Base-by-base conservation (phyloP, 768 basidiomycete genomes). In the Termitomyces sp. region DNA sequence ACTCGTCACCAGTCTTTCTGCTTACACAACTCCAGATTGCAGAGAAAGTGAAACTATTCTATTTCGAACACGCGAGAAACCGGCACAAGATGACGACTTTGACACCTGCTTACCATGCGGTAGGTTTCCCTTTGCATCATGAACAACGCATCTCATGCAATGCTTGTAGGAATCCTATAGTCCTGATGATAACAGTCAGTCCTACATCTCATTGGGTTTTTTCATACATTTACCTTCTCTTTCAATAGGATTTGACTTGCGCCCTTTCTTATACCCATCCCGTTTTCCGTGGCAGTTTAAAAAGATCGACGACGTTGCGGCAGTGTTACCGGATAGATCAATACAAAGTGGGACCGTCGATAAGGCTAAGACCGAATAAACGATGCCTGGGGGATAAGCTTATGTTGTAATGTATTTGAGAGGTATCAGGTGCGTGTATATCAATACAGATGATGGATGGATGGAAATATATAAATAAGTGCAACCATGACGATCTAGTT, bases 21-120 rank as follows among this genome's bases (percentile, higher is more conserved):
- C 31, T 61, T 32, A 58, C n/a, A 23, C 10, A 34, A 16, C 11
- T 27, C 44, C 25, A 95, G 95, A 94, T 98, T 56, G 97, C 95
- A 16, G 89, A 92, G 63, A 98, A 98, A 76, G 97, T 99, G 65
- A 98, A 99, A 70, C 73, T 86, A 38, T 99, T 99, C 78, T 98
- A 92, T 77, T 96, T 95, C 64, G 94, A 97, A 69, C 86, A 99
- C 64, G 97, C 97, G 0, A 80, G 95, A 53, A 99, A 99, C 70
- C 76, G 95, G 45, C 97, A 98, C 76, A 99, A 99, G 83, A 98
- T 99, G 95, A 96, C 95, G 25, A 96, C 93, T 0, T 68, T 97
- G 59, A 97, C 95, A 2, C 95, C 95, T 1, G 82, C 92, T 1
- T 97, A 97, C 66, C 95, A 97, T 69, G 95, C 95, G 47, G 96